Base-by-base conservation (phyloP, 2,329 filamentous ascomycete genomes). In the Juglanconis juglandina region DNA sequence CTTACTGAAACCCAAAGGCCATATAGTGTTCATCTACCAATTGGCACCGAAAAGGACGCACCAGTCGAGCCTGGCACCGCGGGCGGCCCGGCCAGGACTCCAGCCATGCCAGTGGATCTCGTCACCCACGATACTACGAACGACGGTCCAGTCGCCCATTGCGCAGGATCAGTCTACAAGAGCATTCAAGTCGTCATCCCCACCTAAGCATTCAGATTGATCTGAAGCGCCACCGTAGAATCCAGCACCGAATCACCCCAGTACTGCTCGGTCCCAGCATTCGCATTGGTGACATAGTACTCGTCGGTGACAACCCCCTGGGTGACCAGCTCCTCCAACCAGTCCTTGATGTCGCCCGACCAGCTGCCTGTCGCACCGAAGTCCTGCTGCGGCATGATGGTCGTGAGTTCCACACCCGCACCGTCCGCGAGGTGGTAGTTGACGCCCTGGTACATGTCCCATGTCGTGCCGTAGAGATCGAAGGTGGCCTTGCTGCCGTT, bases 371-470 rank as follows among this genome's bases (percentile, higher is more conserved):
- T 48, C 5, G 57, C 51, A 17, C 57, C 57, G 3, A 54, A 39
- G 14, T 59, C 39, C 24, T 17, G 9, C 17, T 42, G 37, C 4
- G 57, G 57, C 14, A 54, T 2, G 2, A 59, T 59, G 14, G 57
- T 59, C 13, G 57, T 59, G 50, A 59, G 13, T 35, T 59, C 33
- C 10, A 59, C 57, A 14, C 57, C 57, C 24, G 30, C n/a, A 14
- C 57, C 57, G 7, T 39, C 42, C 11, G 50, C 57, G 14, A 59
- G 50, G 35, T 59, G 54, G 57, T 59, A 59, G 51, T 59, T 59
- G 57, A 59, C 37, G 2, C 57, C 57, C 51, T 59, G 57, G 30
- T 54, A 59, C 57, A 59, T 59, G 41, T 59, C 51, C 57, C 57
- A 59, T 24, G 50, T 54, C 42, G 46, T 44, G 24, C 57, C 57